Evolutionary conservation across 179 eudicot genomes (phyloP).

Genomic region (Beta macrorhiza): DNA sequence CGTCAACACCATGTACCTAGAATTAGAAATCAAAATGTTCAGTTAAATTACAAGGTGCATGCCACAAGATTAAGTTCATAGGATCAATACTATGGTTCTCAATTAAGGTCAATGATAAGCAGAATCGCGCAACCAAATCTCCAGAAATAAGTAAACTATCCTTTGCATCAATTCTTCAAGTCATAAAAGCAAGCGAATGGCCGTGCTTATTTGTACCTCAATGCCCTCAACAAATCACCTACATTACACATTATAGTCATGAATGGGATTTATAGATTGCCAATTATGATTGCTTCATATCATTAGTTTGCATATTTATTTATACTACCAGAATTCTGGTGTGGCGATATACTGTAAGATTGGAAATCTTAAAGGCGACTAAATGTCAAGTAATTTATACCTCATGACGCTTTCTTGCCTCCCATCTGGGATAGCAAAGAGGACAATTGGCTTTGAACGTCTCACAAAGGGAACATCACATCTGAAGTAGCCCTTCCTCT

Average conservation of each 20-base stretch:
- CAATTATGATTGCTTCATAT: not conserved
- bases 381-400: constrained; percentile 22
- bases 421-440: constrained; percentile 90
- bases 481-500: constrained; percentile 93
- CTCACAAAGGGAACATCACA: constrained; percentile 79
- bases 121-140: not conserved
- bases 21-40: not conserved
- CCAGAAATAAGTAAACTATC: not conserved
- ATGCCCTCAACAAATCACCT: constrained; percentile 18
- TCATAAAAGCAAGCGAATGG: not conserved
- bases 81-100: not conserved
- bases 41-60: not conserved
- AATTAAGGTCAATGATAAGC: not conserved
- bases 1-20: not conserved
- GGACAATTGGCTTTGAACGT: constrained; percentile 72
- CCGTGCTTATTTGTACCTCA: constrained; percentile 2
- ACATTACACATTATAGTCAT: not conserved
- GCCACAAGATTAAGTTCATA: not conserved
- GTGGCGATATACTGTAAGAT: not conserved
- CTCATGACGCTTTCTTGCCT: constrained; percentile 65
- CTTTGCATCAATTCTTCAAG: not conserved
- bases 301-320: not conserved
- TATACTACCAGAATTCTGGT: not conserved
- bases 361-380: not conserved
- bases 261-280: not conserved